These are phyloP conservation scores for Sphenostylis stenocarpa DNA, from an alignment of 306 rosid species.

Conservation along the genomic window DNA sequence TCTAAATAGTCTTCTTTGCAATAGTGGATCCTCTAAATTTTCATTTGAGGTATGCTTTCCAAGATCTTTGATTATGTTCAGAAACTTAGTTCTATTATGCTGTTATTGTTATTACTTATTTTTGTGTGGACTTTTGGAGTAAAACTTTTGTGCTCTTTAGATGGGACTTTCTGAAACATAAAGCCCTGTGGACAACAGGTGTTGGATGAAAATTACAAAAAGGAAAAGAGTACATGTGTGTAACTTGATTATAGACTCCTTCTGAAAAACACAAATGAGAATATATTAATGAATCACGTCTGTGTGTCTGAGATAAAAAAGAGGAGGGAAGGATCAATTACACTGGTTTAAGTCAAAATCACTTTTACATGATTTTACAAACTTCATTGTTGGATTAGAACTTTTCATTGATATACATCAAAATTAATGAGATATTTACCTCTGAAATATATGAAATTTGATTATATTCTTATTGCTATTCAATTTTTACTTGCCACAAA, in stretches of 20 bases:
- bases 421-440: not conserved
- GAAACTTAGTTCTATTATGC: slow-evolving; percentile 19
- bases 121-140: slow-evolving; percentile 1
- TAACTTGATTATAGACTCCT: not conserved
- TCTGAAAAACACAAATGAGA: not conserved
- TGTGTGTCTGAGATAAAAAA: not conserved
- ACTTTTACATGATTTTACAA: not conserved
- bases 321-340: not conserved
- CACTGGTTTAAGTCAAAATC: not conserved
- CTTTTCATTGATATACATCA: not conserved
- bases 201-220: not conserved
- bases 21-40: slow-evolving; percentile 54
- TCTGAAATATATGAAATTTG: not conserved
- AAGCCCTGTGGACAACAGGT: not conserved
- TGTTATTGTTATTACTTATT: slow-evolving; percentile 4
- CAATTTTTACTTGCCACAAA: not conserved
- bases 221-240: not conserved
- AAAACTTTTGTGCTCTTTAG: not conserved
- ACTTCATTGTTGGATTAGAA: not conserved
- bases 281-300: not conserved
- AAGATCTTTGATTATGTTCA: not conserved
- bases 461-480: not conserved
- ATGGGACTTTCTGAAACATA: slow-evolving; percentile 8
- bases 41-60: slow-evolving; percentile 49
- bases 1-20: slow-evolving; percentile 68